phyloP scores from a whole-genome alignment of 2,329 filamentous ascomycete species.

The Fusarium azukiicola region DNA sequence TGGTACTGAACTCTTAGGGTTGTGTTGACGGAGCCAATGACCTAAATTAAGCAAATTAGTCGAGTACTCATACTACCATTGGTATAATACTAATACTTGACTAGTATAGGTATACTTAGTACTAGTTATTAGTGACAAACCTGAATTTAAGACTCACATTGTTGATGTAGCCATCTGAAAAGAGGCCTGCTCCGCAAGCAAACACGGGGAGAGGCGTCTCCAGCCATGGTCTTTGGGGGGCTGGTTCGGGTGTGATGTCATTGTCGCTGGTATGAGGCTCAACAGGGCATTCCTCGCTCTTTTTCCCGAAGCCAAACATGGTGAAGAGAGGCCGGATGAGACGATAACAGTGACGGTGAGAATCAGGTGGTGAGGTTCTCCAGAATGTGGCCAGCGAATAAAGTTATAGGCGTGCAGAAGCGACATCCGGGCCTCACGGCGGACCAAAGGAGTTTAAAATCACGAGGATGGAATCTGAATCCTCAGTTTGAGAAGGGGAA shows the following conservation, averaged over 20 bases:
- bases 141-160: constrained; percentile 74
- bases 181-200: constrained; percentile 93
- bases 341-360: background rate
- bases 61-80: too few relatives aligned
- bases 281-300: constrained; percentile 36
- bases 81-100: too few relatives aligned
- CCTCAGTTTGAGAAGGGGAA: constrained; percentile 5
- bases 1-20: constrained; percentile 86
- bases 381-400: background rate
- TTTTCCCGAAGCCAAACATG: constrained; percentile 48
- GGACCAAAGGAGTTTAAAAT: background rate
- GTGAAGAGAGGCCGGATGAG: background rate
- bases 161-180: constrained; percentile 96
- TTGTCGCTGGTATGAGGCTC: constrained; percentile 28
- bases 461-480: background rate
- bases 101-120: too few relatives aligned
- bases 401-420: constrained; percentile 12
- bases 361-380: background rate
- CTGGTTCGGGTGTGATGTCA: constrained; percentile 20
- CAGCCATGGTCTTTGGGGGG: constrained; percentile 40
- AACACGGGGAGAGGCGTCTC: constrained; percentile 82
- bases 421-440: background rate
- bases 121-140: too few relatives aligned
- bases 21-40: constrained; percentile 94
- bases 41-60: constrained; percentile 66